phyloP scores from a whole-genome alignment of 805 yeast genomes.

The Saccharomycopsis synnaedendra region DNA sequence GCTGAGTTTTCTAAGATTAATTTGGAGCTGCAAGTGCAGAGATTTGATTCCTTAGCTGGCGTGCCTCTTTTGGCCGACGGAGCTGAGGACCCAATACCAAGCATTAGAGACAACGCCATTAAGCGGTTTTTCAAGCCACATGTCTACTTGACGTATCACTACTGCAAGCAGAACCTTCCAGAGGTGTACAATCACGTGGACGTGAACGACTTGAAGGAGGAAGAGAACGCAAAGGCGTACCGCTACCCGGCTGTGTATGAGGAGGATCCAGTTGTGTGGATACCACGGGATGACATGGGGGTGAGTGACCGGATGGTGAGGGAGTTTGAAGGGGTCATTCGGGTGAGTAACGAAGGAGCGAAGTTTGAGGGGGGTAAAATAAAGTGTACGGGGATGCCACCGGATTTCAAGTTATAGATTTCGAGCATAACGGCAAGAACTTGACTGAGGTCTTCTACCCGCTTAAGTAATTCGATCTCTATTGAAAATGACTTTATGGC shows the following conservation, averaged over 20 bases:
- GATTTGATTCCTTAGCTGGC: conserved; percentile 16
- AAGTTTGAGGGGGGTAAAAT: conserved; percentile 40
- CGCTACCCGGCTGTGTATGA: conserved; percentile 65
- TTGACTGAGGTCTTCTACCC: not conserved
- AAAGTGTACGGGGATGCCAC: conserved; percentile 41
- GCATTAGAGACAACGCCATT: conserved; percentile 24
- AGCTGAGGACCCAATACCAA: conserved; percentile 21
- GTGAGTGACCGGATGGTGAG: conserved; percentile 52
- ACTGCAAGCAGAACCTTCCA: conserved; percentile 42
- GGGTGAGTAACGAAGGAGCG: conserved; percentile 60
- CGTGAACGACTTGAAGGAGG: conserved; percentile 32
- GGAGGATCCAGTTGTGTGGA: conserved; percentile 73
- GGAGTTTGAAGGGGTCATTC: conserved; percentile 41
- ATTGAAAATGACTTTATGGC: not conserved
- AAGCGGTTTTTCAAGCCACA: conserved; percentile 44
- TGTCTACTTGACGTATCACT: conserved; percentile 36
- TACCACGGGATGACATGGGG: conserved; percentile 85
- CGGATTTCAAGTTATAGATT: conserved; percentile 19
- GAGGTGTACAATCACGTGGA: conserved; percentile 42
- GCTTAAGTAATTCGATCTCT: not conserved
- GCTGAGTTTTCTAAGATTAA: not conserved
- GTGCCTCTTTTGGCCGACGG: conserved; percentile 70
- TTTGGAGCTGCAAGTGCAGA: conserved; percentile 1
- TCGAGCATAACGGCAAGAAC: not conserved
- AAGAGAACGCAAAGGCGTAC: conserved; percentile 53